A percentile compares a stretch with the other conserved stretches of the same genome.
Conservation (phyloP, 345 rosid genomes). For the Gossypium sturtianum region DNA sequence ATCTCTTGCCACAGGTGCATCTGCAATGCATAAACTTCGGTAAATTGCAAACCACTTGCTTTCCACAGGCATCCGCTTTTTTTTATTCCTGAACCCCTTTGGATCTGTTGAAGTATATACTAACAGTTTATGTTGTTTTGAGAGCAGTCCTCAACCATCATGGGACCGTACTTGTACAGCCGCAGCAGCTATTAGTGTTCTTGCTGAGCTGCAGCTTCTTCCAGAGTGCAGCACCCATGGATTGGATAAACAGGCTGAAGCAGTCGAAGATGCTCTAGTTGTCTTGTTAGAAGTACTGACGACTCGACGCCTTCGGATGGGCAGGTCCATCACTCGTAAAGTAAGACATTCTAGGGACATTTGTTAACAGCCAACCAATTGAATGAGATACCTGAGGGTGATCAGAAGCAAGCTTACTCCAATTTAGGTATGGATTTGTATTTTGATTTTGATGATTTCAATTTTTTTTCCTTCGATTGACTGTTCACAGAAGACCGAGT, state of each 20-base stretch:
- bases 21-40: constrained; percentile 95
- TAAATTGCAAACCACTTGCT: constrained; percentile 22
- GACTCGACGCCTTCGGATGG: constrained; percentile 80
- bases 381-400: background rate
- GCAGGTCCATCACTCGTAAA: constrained; percentile 81
- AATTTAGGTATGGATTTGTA: background rate
- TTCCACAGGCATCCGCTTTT: background rate
- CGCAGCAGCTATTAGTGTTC: constrained; percentile 76
- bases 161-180: constrained; percentile 97
- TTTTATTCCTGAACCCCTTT: background rate
- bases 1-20: constrained; percentile 68
- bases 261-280: constrained; percentile 60
- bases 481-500: background rate
- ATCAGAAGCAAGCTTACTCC: background rate
- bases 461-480: background rate
- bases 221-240: constrained; percentile 44
- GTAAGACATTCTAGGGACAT: constrained; percentile 39
- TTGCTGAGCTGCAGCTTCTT: constrained; percentile 61
- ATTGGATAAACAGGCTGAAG: constrained; percentile 58
- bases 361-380: constrained; percentile 24
- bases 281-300: constrained; percentile 68
- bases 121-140: constrained; percentile 6
- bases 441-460: background rate
- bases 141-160: constrained; percentile 86
- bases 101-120: background rate